Percentiles rank a stretch among this genome's conserved stretches.
phyloP scores from a whole-genome alignment of 768 basidiomycete genomes.

The Mrakia frigida region DNA sequence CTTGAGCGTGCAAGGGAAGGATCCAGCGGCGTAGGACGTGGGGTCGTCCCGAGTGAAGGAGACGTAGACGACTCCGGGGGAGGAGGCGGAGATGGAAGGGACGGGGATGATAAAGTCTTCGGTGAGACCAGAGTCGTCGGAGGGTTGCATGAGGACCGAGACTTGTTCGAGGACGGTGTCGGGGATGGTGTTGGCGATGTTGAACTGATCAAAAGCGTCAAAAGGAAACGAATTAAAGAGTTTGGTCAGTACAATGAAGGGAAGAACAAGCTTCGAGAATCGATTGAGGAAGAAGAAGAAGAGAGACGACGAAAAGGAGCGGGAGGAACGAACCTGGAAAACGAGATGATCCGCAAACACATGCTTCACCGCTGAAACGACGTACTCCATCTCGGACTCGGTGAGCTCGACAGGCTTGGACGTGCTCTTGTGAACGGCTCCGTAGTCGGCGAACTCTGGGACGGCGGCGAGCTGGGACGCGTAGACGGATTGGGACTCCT shows the following conservation, averaged over 20 bases:
- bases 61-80: conserved; percentile 84
- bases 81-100: conserved; percentile 62
- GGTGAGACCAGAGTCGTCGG: conserved; percentile 62
- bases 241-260: not conserved
- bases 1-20: conserved; percentile 85
- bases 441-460: conserved; percentile 78
- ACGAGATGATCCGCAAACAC: conserved; percentile 92
- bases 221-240: not conserved
- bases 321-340: conserved; percentile 68
- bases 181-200: conserved; percentile 91
- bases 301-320: not conserved
- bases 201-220: conserved; percentile 64
- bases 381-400: conserved; percentile 96
- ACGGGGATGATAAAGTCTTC: conserved; percentile 94
- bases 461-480: conserved; percentile 77
- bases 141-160: conserved; percentile 84
- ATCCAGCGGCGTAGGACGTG: conserved; percentile 68
- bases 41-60: conserved; percentile 82
- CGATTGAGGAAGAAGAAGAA: not conserved
- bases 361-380: conserved; percentile 94
- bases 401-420: conserved; percentile 74
- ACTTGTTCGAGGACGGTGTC: conserved; percentile 93
- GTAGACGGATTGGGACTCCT: conserved; percentile 83
- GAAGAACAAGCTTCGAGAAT: not conserved
- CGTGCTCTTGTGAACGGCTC: conserved; percentile 80